phyloP scores from a whole-genome alignment of 2,329 filamentous ascomycete species.

The Ophiostoma australiae region DNA sequence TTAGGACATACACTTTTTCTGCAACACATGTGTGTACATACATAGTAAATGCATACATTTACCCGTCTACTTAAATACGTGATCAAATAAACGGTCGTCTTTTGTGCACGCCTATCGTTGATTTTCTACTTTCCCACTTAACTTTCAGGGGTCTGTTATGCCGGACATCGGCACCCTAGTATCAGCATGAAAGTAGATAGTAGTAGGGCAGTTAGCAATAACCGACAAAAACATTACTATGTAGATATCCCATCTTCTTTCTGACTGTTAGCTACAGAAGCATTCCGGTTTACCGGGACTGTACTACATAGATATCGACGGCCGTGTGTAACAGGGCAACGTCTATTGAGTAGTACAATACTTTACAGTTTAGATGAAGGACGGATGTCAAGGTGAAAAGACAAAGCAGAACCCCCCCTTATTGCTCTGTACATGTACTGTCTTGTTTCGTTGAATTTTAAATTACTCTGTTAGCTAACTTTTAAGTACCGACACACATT shows the following conservation, averaged over 20 bases:
- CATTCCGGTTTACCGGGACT: neutral
- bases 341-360: neutral
- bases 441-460: no score
- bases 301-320: neutral
- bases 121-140: neutral
- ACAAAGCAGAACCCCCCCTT: no score
- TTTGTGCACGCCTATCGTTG: neutral
- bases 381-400: no score
- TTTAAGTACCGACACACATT: no score
- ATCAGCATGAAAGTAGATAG: neutral
- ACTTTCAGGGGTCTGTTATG: neutral
- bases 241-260: neutral
- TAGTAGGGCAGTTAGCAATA: neutral
- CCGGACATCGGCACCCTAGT: neutral
- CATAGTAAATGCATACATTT: neutral
- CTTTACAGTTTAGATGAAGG: neutral
- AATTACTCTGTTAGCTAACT: no score
- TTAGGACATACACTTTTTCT: neutral
- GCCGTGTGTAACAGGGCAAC: neutral
- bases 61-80: neutral
- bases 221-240: neutral
- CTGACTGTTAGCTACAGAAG: no score
- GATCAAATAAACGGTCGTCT: neutral
- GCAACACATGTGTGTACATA: neutral
- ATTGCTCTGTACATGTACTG: no score